Evolutionary conservation across 208 protist species (phyloP).

Genomic region (Wallacemonas rigidus): DNA sequence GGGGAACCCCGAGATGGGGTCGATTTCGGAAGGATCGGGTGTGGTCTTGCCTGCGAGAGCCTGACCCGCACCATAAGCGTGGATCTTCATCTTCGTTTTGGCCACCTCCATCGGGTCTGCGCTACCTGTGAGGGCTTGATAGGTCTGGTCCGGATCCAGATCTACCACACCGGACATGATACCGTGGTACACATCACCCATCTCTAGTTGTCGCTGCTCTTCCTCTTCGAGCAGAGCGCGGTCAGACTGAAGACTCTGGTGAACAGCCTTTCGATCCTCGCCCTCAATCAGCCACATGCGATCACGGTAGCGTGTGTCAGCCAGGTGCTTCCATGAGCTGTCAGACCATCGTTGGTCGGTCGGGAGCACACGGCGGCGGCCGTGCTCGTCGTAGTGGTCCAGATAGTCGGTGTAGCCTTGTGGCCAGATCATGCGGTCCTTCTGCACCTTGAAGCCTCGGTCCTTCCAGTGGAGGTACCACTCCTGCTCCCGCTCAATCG

Average conservation of each 20-base stretch:
- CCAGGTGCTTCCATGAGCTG: conserved; percentile 89
- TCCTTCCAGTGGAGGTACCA: conserved; percentile 93
- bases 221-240: conserved; percentile 68
- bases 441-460: conserved; percentile 83
- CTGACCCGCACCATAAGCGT: conserved; percentile 77
- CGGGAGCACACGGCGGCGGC: conserved; percentile 79
- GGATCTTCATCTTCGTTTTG: conserved; percentile 87
- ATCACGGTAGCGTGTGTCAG: conserved; percentile 85
- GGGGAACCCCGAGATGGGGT: conserved; percentile 80
- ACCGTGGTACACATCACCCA: conserved; percentile 79
- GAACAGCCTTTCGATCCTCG: conserved; percentile 84
- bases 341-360: conserved; percentile 89
- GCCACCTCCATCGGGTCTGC: conserved; percentile 84
- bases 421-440: conserved; percentile 92
- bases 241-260: conserved; percentile 74
- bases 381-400: conserved; percentile 89
- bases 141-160: conserved; percentile 86
- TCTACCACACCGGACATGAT: conserved; percentile 79
- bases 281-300: conserved; percentile 91
- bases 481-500: conserved; percentile 89
- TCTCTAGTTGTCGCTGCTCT: conserved; percentile 78
- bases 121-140: conserved; percentile 81
- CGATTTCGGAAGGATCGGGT: conserved; percentile 38
- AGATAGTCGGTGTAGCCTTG: conserved; percentile 92
- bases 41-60: conserved; percentile 41